Evolutionary conservation across 345 rosid species (phyloP), one percentile per base, ranked within the genome.

Genomic region (Moricandia moricandioides): DNA sequence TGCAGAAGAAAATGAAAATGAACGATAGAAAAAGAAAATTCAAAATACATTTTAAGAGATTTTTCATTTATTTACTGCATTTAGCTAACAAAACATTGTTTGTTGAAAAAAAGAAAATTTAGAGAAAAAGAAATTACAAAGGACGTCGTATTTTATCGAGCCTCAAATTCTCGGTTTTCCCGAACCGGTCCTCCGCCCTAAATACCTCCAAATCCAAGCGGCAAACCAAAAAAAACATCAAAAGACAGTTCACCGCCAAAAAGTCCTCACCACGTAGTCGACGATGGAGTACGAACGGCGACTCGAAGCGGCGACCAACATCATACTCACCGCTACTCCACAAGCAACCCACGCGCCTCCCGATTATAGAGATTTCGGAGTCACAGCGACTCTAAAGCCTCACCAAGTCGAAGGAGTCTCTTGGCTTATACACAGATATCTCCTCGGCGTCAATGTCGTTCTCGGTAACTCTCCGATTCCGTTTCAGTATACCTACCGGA

Each of bases 331-430:
- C 51, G 51, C 51, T 7, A 45, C 13, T 45, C 5, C 51, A 5
- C 16, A 13, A 45, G 16, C 51, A 1, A 45, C 7, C 7, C 52
- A 45, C 17, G 17, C 17, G 52, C 67, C 76, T 56, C 59, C 78
- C 8, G 64, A 82, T 75, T 69, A 69, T 37, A 66, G 78, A 30
- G 87, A 81, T 11, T 71, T 90, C 16, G 91, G 93, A 0, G 84
- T 88, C 65, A 84, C 82, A 57, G 92, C 90, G 34, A 81, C 82
- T 40, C 81, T 89, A 62, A 88, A 92, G 69, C 91, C 88, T 76
- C 87, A 92, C 85, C 98, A 92, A 83, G 79, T 82, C 34, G 91
- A 89, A 69, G 98, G 98, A 60, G 71, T 92, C 65, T 77, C 88
- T 5, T 92, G 96, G 98, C 96, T 92, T 62, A 83, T 92, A 56